These are phyloP conservation scores for Verticillium tricorpus DNA, from an alignment of 2,329 filamentous ascomycete species.

Conservation along the genomic window DNA sequence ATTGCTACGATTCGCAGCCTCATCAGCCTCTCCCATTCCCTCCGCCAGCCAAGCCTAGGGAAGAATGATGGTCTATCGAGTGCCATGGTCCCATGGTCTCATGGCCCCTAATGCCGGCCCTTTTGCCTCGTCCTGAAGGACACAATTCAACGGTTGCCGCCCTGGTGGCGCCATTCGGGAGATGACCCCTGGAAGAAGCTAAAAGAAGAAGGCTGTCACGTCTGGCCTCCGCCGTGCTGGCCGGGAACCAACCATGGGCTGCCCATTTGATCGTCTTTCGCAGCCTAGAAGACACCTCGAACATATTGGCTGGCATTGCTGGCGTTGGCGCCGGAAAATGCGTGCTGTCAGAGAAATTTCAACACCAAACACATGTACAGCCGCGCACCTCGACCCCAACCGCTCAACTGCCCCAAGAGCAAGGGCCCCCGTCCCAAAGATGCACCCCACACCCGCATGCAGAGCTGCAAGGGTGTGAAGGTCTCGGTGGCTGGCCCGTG, in stretches of 20 bases:
- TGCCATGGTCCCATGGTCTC: not conserved
- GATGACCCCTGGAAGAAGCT: not conserved
- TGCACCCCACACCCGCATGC: slow-evolving; percentile 6
- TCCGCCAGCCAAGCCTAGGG: not conserved
- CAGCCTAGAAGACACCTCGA: not conserved
- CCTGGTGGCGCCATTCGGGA: not conserved
- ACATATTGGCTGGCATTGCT: not conserved
- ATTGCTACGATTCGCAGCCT: not conserved
- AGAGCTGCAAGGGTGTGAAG: not conserved
- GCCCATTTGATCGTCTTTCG: not conserved
- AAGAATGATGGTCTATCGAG: not conserved
- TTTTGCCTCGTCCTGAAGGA: not conserved
- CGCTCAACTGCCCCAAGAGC: not conserved
- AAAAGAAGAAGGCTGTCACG: not conserved
- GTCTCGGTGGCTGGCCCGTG: not conserved
- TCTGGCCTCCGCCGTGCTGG: not conserved
- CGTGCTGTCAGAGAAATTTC: not conserved
- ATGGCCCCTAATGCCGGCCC: not conserved
- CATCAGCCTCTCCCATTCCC: not conserved
- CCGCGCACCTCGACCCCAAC: not conserved
- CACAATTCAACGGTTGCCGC: not conserved
- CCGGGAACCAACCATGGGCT: not conserved
- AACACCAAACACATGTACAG: not conserved
- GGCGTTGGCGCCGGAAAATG: not conserved
- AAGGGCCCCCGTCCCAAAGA: not conserved